phyloP scores from a whole-genome alignment of 2,329 filamentous ascomycete genomes.

The Trichoderma arundinaceum region DNA sequence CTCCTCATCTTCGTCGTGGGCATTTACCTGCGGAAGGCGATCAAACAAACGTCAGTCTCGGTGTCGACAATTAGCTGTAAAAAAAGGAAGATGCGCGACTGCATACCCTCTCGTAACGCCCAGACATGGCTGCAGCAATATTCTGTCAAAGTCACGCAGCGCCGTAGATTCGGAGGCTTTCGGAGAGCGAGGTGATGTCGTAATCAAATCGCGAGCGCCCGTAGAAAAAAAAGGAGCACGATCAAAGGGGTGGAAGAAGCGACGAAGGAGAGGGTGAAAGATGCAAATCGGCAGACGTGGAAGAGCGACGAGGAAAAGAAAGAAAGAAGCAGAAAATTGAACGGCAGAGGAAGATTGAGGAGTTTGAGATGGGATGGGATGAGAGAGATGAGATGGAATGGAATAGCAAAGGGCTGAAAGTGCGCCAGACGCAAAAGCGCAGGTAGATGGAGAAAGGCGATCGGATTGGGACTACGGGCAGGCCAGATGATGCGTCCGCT shows the following conservation, averaged over 20 bases:
- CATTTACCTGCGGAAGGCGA: constrained; percentile 56
- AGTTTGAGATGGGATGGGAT: constrained; percentile 14
- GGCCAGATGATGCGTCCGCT: constrained; percentile 28
- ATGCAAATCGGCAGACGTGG: neutral
- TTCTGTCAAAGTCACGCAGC: constrained; percentile 18
- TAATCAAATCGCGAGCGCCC: constrained; percentile 27
- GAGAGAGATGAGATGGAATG: neutral
- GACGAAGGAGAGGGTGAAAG: neutral
- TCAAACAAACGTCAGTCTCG: constrained; percentile 22
- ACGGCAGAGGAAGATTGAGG: neutral
- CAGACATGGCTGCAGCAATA: constrained; percentile 52
- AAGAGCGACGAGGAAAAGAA: neutral
- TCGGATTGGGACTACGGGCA: constrained; percentile 11
- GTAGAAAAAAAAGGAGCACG: constrained; percentile 17
- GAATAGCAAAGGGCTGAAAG: neutral
- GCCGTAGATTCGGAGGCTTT: constrained; percentile 1
- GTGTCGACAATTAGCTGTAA: too few relatives aligned
- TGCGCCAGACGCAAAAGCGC: constrained; percentile 20
- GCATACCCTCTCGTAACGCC: constrained; percentile 64
- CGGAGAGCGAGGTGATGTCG: constrained; percentile 17
- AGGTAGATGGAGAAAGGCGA: constrained; percentile 13
- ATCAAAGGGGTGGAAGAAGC: neutral
- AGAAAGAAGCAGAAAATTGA: constrained; percentile 5
- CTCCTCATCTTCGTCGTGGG: constrained; percentile 61
- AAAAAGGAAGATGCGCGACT: neutral